These are phyloP conservation scores for Penicillium sp. DNA, from an alignment of 2,329 filamentous ascomycete genomes.

Conservation along the genomic window DNA sequence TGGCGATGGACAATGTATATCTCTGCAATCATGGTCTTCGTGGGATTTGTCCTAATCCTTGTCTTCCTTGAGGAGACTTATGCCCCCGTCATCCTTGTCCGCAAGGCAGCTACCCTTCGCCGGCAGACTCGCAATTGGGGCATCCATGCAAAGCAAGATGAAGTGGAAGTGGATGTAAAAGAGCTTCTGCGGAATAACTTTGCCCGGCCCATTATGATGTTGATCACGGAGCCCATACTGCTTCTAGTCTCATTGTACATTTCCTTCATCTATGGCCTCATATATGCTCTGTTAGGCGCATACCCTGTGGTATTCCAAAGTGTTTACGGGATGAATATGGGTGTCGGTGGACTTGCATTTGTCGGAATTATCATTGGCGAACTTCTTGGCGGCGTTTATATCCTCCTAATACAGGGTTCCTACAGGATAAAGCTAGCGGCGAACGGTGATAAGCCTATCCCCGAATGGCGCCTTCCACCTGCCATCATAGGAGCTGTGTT, in stretches of 20 bases:
- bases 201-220: constrained; percentile 37
- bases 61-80: constrained; percentile 55
- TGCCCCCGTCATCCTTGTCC: constrained; percentile 51
- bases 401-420: constrained; percentile 62
- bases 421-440: constrained; percentile 68
- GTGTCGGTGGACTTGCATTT: constrained; percentile 75
- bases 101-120: constrained; percentile 53
- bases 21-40: constrained; percentile 51
- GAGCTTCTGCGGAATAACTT: constrained; percentile 49
- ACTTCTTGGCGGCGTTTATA: constrained; percentile 63
- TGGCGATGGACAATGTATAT: constrained; percentile 54
- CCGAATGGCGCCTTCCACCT: constrained; percentile 56
- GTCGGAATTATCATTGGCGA: constrained; percentile 79
- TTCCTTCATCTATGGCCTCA: constrained; percentile 31
- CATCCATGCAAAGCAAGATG: constrained; percentile 54
- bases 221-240: constrained; percentile 39
- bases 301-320: constrained; percentile 38
- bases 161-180: constrained; percentile 49
- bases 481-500: constrained; percentile 52
- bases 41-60: constrained; percentile 32
- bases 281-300: constrained; percentile 35
- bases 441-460: constrained; percentile 59
- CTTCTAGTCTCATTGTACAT: constrained; percentile 34
- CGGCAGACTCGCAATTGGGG: constrained; percentile 56
- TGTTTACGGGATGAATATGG: constrained; percentile 56